Evolutionary conservation across 768 basidiomycete genomes (phyloP), one percentile per base, ranked within the genome.

Genomic region (Sistotremastrum niveocremeum): DNA sequence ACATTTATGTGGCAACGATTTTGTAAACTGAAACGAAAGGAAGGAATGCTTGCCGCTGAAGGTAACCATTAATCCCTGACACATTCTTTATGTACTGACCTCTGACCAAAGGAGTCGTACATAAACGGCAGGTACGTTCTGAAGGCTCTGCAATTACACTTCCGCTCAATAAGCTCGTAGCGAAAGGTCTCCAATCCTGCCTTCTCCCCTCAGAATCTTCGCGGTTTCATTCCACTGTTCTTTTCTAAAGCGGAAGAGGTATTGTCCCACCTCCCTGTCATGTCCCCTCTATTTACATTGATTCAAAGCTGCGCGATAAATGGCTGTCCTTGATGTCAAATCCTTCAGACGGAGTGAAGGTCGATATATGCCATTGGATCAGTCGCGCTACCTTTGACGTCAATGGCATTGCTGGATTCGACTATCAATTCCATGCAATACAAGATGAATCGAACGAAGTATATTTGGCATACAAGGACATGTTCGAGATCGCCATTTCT

Each of bases 361-460:
- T 95, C 29, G 86, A 95, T 54, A 75, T 91, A 5, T 79, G 76
- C 56, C 77, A 74, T 52, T 93, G 84, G 82, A 62, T 91, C 34
- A 83, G 79, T 51, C 72, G 87, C 38, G 79, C 81, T 6, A 89
- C 89, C 0, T 84, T 95, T 55, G 91, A 94, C 59, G 80, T 93
- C 39, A 89, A 95, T 53, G 91, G 89, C 1, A 60, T 86, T n/a
- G 85, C 89, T 37, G 85, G 83, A 2, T 94, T 93, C 56, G 84
- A 80, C 51, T 93, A 93, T 55, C 69, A 81, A 47, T 90, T 95
- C 65, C 78, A 84, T 50, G 79, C 90, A 1, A 81, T 94, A 34
- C 71, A 82, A 40, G 72, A 85, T 39, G 81, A 85, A 56, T 69
- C 81, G 1, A 86, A 89, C 49, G 80, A 83, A 52, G 69, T 89